Base-by-base conservation (phyloP, 1,284 basidiomycete genomes). In the Leucoagaricus sp. region DNA sequence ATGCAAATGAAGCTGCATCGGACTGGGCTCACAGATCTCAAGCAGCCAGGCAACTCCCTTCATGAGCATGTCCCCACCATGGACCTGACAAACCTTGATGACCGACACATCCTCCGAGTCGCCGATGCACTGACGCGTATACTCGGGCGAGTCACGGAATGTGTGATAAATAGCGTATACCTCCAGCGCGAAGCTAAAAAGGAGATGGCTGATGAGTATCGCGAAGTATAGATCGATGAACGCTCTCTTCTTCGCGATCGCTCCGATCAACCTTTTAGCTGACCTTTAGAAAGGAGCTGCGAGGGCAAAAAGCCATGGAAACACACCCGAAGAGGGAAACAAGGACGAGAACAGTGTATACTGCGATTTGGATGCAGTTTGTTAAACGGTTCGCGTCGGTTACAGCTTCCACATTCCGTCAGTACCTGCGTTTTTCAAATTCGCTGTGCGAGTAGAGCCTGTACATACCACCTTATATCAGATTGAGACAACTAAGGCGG, bases 1-100 rank as follows among this genome's bases (percentile, higher is more conserved):
- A 21, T n/a, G 17, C 6, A n/a, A 34, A n/a, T 23, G 15, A 12
- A 7, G 26, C 15, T 28, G 26, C 3, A n/a, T n/a, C 8, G 9
- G 10, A 13, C 25, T 36, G 34, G n/a, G 70, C 76, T 58, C 55
- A 77, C 76, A 79, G 53, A 74, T 73, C 61, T 77, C 75, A 59
- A 78, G 68, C 58, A 78, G 60, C 75, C 75, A 78, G 38, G 73
- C 68, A 59, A 75, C 55, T 31, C 69, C 72, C 59, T 76, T 77
- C 60, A 75, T 58, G 31, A 78, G 61, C 36, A 68, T 65, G 31
- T 72, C 68, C 23, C 72, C 72, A 46, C 72, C n/a, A n/a, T n/a
- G n/a, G n/a, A n/a, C 65, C 25, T 67, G 59, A 61, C 78, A 79
- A 28, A 68, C 54, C 42, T 69, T 65, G 47, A 68, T 59, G 12